Conservation (phyloP, 495 filamentous ascomycete species). For the Penicillium samsonianum region DNA sequence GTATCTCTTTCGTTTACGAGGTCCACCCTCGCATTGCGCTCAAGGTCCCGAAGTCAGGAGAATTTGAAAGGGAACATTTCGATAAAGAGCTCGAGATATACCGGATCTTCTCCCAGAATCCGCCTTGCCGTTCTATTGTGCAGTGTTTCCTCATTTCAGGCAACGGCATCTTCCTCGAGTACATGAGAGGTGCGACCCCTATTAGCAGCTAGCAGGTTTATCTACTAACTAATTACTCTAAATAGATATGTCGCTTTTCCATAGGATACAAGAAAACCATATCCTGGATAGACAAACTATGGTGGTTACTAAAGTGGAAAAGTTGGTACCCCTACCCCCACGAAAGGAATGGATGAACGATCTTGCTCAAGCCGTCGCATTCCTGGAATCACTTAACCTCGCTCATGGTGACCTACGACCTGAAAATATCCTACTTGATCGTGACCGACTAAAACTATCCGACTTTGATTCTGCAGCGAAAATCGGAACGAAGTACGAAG, state of each 20-base stretch:
- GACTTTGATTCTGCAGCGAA: slow-evolving; percentile 36
- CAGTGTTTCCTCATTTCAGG: slow-evolving; percentile 28
- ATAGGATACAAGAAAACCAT: slow-evolving; percentile 15
- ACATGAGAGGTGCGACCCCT: slow-evolving; percentile 34
- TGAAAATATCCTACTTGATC: slow-evolving; percentile 33
- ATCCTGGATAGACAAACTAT: slow-evolving; percentile 18
- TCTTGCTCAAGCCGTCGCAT: slow-evolving; percentile 40
- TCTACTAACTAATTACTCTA: slow-evolving; percentile 8
- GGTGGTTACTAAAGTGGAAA: slow-evolving; percentile 31
- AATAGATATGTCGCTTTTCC: slow-evolving; percentile 11
- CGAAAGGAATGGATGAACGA: slow-evolving; percentile 42
- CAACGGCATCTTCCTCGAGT: slow-evolving; percentile 39
- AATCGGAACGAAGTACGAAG: slow-evolving; percentile 33
- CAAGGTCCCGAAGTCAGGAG: slow-evolving; percentile 32
- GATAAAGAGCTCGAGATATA: slow-evolving; percentile 35
- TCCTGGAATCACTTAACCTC: slow-evolving; percentile 40
- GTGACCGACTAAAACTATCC: slow-evolving; percentile 29
- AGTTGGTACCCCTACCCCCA: slow-evolving; percentile 34
- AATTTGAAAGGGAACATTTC: slow-evolving; percentile 35
- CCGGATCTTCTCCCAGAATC: slow-evolving; percentile 24
- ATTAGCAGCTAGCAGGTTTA: not conserved
- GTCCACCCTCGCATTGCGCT: slow-evolving; percentile 41
- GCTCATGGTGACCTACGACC: slow-evolving; percentile 38
- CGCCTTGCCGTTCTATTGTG: slow-evolving; percentile 33
- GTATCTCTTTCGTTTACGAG: slow-evolving; percentile 36